Evolutionary conservation across 495 filamentous ascomycete genomes (phyloP), one percentile per base, ranked within the genome.

Genomic region (Cudoniella acicularis): DNA sequence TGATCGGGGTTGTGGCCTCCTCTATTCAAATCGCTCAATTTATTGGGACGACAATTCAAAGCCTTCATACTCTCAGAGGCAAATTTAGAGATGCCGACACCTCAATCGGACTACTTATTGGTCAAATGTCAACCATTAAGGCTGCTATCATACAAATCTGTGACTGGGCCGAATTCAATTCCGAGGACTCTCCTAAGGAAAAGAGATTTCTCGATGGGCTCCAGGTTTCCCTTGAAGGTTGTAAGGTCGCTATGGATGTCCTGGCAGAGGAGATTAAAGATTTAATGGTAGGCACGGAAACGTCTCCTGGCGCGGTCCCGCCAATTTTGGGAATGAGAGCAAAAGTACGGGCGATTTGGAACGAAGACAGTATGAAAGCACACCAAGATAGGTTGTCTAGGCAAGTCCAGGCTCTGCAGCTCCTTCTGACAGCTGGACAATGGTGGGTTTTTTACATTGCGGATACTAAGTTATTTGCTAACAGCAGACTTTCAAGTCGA

Each of bases 371-470:
- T 6, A 77, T 79, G 70, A 67, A 62, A 55, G 71, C 62, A 13
- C 73, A 77, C 52, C 66, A 73, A 53, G 67, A 71, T n/a, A 71
- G 70, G 42, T 55, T 80, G 20, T 70, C 65, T 10, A 65, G 69
- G 18, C 76, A 80, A 47, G 67, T 75, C 17, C 59, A 67, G 41
- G 77, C 77, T 8, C 60, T 79, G 22, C 75, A 78, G 51, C 59
- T 79, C 13, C 54, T 79, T 49, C 62, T 79, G 10, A 70, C 75
- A 49, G 76, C 74, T n/a, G 72, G 67, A 47, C 70, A 74, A 62
- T 77, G 75, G 76, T 78, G 57, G 67, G 71, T 57, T 47, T 48
- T 64, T n/a, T 65, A 66, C 10, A 70, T 74, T n/a, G n/a, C n/a
- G n/a, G n/a, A n/a, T n/a, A n/a, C n/a, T n/a, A n/a, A n/a, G n/a